Evolutionary conservation across 306 rosid species (phyloP).

Genomic region (Quercus rubra): DNA sequence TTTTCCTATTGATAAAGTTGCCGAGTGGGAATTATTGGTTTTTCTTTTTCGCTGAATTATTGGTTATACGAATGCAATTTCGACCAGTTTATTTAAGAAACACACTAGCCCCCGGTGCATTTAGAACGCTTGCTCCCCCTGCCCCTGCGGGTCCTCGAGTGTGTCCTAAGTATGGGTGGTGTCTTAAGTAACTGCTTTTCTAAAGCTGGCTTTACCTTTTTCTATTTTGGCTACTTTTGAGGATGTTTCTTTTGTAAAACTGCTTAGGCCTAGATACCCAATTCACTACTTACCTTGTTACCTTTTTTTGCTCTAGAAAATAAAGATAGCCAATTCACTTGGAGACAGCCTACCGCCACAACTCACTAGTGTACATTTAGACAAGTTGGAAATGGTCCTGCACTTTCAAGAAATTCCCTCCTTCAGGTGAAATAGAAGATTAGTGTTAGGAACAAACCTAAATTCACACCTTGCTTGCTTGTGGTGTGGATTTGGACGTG

Average conservation of each 20-base stretch:
- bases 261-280: neutral
- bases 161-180: neutral
- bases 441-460: too few relatives aligned
- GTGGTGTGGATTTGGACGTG: too few relatives aligned
- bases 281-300: neutral
- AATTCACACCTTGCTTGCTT: too few relatives aligned
- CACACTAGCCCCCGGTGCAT: neutral
- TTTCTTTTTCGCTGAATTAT: neutral
- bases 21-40: neutral
- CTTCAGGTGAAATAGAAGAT: too few relatives aligned
- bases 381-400: too few relatives aligned
- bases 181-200: neutral
- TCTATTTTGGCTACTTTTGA: neutral
- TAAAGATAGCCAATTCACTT: too few relatives aligned
- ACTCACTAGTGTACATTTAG: too few relatives aligned
- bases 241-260: neutral
- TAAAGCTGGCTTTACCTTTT: neutral
- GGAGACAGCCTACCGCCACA: too few relatives aligned
- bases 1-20: neutral
- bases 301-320: too few relatives aligned
- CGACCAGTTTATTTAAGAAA: neutral
- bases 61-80: neutral
- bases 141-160: neutral
- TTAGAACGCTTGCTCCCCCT: neutral
- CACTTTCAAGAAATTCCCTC: too few relatives aligned